Evolutionary conservation across 495 filamentous ascomycete genomes (phyloP), one percentile per base, ranked within the genome.

Genomic region (Aspergillus sparsus): DNA sequence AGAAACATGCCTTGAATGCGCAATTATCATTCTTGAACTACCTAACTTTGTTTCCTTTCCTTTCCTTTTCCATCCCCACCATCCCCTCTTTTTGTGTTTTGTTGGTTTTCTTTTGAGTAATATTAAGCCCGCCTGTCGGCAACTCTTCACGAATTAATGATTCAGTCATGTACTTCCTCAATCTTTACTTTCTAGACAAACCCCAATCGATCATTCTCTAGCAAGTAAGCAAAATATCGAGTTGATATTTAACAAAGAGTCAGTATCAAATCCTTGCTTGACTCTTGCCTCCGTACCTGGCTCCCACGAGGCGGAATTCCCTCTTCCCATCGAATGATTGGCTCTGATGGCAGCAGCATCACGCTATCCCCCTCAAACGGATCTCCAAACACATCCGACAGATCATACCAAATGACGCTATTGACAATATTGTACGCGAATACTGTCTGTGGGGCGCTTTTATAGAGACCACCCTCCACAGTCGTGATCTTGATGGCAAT

Each of bases 311-410:
- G 82, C 13, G 78, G 77, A 5, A 77, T 66, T 0, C 84, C 84
- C 51, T 74, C 61, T 5, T 66, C 47, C 83, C 83, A 87, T 12
- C 55, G 53, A 75, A 85, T 60, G 60, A 52, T 16, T 53, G 75
- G 76, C 67, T 77, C 69, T 1, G 69, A 57, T 16, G 78, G 79
- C 27, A 60, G 18, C 41, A 83, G 55, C 6, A 56, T 68, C 31
- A 86, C 65, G 41, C 68, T 69, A 3, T 74, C 55, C 3, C 82
- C 83, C 42, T 57, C 59, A 61, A 87, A 85, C 7, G 81, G 76
- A 57, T 85, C 80, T 2, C 84, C 84, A 62, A 82, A 83, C 6
- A 86, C 79, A 68, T 82, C 77, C 16, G 74, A 77, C 41, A 86
- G 67, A 65, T 85, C 82, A 60, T 84, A 86, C 82, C 82, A 87